phyloP scores from a whole-genome alignment of 2,329 filamentous ascomycete genomes.

The Tolypocladium paradoxum region DNA sequence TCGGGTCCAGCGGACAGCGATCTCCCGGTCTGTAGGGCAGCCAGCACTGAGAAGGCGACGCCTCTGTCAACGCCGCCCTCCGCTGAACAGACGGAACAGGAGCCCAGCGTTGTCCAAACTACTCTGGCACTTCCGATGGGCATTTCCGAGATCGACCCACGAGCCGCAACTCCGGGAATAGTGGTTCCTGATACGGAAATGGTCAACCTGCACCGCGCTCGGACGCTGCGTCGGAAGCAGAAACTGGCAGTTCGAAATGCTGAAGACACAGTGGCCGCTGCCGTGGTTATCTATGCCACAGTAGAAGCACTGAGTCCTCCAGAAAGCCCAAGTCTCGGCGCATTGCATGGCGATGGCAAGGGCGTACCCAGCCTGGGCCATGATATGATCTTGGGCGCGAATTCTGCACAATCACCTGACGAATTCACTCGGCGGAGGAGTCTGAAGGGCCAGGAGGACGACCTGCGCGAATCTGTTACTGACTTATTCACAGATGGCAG shows the following conservation, averaged over 20 bases:
- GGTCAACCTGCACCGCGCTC: slow-evolving; percentile 28
- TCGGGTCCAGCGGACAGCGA: background rate
- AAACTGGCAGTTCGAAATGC: slow-evolving; percentile 33
- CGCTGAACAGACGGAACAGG: background rate
- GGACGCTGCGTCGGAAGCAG: slow-evolving; percentile 33
- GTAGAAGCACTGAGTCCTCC: slow-evolving; percentile 35
- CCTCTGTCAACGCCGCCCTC: background rate
- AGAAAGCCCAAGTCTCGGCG: slow-evolving; percentile 16
- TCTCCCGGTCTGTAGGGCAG: background rate
- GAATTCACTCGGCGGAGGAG: slow-evolving; percentile 19
- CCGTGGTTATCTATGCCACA: slow-evolving; percentile 42
- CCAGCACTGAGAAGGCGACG: background rate
- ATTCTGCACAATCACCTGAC: slow-evolving; percentile 20
- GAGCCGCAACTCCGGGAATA: slow-evolving; percentile 34
- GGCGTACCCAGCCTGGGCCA: slow-evolving; percentile 15
- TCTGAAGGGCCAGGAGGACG: slow-evolving; percentile 24
- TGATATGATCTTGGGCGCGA: slow-evolving; percentile 13
- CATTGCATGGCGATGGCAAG: slow-evolving; percentile 12
- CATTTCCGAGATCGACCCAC: background rate
- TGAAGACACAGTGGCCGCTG: slow-evolving; percentile 43
- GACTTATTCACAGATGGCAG: slow-evolving; percentile 45
- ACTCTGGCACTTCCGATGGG: background rate
- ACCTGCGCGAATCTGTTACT: slow-evolving; percentile 38
- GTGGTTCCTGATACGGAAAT: slow-evolving; percentile 31
- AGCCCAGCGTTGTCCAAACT: background rate